Evolutionary conservation across 441 rosid species (phyloP).

Genomic region (Euphorbia corollata): DNA sequence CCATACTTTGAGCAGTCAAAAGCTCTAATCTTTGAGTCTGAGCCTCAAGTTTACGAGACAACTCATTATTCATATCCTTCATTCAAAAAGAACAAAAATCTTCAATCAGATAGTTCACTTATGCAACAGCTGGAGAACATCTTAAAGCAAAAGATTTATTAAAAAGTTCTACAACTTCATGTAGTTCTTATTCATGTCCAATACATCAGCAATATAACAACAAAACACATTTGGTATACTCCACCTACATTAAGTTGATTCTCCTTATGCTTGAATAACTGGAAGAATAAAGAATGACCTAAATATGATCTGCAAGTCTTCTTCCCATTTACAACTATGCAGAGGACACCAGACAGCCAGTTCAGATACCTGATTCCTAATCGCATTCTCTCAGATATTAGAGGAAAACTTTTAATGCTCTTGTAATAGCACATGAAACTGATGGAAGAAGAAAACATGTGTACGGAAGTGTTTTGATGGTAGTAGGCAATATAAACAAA

Average conservation of each 20-base stretch:
- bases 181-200: background rate
- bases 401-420: background rate
- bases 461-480: background rate
- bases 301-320: background rate
- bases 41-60: constrained; percentile 73
- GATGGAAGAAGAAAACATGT: background rate
- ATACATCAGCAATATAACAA: background rate
- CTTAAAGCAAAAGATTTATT: background rate
- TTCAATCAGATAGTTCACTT: background rate
- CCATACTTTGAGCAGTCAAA: constrained; percentile 79
- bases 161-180: background rate
- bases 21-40: constrained; percentile 96
- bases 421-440: background rate
- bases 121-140: constrained; percentile 1
- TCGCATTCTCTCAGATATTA: background rate
- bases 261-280: background rate
- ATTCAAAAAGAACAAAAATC: constrained; percentile 12
- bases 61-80: constrained; percentile 79
- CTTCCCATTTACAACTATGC: background rate
- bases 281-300: background rate
- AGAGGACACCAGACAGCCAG: background rate
- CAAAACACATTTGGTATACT: background rate
- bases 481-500: background rate
- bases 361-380: background rate
- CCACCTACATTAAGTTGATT: background rate